Evolutionary conservation across 345 rosid genomes (phyloP), one percentile per base, ranked within the genome.

Genomic region (Salix brachista): DNA sequence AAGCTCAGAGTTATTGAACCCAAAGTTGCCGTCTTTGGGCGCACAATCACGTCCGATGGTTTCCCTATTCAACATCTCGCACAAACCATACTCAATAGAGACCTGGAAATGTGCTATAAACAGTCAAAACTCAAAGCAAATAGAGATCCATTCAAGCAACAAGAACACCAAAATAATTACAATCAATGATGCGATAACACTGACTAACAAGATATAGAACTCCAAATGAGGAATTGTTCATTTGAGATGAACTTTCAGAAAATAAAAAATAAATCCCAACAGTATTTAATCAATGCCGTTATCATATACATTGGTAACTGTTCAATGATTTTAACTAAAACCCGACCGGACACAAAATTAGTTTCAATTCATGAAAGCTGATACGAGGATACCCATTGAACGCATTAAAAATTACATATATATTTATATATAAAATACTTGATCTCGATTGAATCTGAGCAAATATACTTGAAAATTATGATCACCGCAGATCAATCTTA

Each of bases 61-160:
- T 61, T 77, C 80, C 67, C 74, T 34, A 72, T 84, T 92, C 78
- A 96, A 18, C 90, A 91, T 84, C 88, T 92, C 98, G 73, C 95
- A 89, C 76, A 96, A 78, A 71, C 97, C 98, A 84, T 79, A 83
- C 73, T 93, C 98, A 44, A 96, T 77, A 19, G 92, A 77, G 12
- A 91, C 94, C 98, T 96, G 82, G 46, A 65, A 66, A 50, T n/a
- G 39, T 3, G 17, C 32, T 48, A 7, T 66, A 56, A 7, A 75
- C 16, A 16, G 5, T 26, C 9, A 42, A 28, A 26, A 36, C 50
- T 30, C 26, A 7, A n/a, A 36, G 37, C 26, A 6, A 42, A 30
- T 12, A 52, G 14, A 61, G n/a, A 23, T 58, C 28, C 62, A 56
- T 25, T 56, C 28, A 23, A 58, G 23, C 64, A 23, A n/a, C 64